These are phyloP conservation scores for Pythium insidiosum DNA, from an alignment of 352 stramenopile genomes.

Conservation along the genomic window DNA sequence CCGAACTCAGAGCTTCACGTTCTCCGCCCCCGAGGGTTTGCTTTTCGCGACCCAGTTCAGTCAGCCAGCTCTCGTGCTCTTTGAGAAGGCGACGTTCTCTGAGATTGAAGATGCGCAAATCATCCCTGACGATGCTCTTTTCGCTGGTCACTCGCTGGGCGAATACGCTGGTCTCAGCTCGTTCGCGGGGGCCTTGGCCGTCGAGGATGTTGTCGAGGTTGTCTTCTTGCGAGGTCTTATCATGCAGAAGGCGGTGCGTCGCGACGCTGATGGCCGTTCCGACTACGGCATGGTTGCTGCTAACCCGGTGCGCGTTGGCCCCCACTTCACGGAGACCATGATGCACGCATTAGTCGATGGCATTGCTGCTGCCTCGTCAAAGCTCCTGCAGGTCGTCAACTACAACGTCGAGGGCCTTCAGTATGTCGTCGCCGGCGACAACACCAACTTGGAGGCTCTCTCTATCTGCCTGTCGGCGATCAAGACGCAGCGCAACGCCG, in stretches of 20 bases:
- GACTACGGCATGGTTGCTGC: slow-evolving; percentile 85
- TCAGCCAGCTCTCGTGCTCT: slow-evolving; percentile 70
- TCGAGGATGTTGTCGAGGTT: slow-evolving; percentile 72
- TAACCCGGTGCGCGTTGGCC: slow-evolving; percentile 70
- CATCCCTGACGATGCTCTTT: slow-evolving; percentile 64
- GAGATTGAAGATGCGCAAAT: slow-evolving; percentile 67
- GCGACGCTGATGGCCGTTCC: slow-evolving; percentile 42
- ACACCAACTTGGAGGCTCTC: slow-evolving; percentile 75
- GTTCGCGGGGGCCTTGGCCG: slow-evolving; percentile 57
- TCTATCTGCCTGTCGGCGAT: slow-evolving; percentile 50
- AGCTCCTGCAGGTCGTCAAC: slow-evolving; percentile 85
- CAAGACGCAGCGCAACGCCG: slow-evolving; percentile 22
- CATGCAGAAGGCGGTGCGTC: slow-evolving; percentile 29
- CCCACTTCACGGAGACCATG: slow-evolving; percentile 56
- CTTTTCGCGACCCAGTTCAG: slow-evolving; percentile 85
- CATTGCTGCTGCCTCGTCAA: slow-evolving; percentile 44
- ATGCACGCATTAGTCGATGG: slow-evolving; percentile 67
- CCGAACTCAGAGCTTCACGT: slow-evolving; percentile 80
- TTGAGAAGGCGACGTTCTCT: slow-evolving; percentile 82
- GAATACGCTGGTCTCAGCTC: slow-evolving; percentile 82
- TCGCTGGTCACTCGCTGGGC: slow-evolving; percentile 84
- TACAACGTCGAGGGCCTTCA: slow-evolving; percentile 82
- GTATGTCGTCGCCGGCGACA: slow-evolving; percentile 81
- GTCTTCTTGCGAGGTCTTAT: slow-evolving; percentile 73
- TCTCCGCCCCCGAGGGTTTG: slow-evolving; percentile 63